These are phyloP conservation scores for Juncus effusus DNA, from an alignment of 176 grass and related monocot genomes.

Conservation along the genomic window DNA sequence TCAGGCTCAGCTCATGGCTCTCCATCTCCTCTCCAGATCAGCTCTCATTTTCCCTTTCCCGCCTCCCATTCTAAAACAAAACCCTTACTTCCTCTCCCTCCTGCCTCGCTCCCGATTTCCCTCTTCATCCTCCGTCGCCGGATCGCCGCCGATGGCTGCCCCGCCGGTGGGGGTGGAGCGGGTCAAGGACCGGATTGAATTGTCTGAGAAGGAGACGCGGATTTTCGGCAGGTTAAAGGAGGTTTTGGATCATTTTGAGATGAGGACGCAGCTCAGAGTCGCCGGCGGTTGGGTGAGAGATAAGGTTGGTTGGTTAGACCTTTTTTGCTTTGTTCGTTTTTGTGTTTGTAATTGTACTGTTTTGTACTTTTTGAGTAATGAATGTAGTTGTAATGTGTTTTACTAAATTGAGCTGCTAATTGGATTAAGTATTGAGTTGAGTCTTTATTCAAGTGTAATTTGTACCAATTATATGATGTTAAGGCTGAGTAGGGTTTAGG, in stretches of 20 bases:
- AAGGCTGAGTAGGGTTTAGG: too few relatives aligned
- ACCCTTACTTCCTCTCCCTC: background rate
- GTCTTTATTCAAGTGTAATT: too few relatives aligned
- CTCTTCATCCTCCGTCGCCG: conserved; percentile 7
- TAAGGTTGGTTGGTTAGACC: conserved; percentile 24
- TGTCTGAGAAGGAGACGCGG: conserved; percentile 61
- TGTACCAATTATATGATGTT: too few relatives aligned
- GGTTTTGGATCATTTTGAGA: conserved; percentile 70
- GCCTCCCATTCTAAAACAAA: conserved; percentile 3
- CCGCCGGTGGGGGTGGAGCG: conserved; percentile 7
- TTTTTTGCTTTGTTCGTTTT: too few relatives aligned
- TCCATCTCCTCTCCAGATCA: too few relatives aligned
- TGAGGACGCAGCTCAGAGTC: conserved; percentile 40
- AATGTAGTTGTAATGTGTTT: too few relatives aligned
- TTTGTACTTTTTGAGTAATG: too few relatives aligned
- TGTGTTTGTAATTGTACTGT: too few relatives aligned
- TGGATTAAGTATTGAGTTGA: too few relatives aligned
- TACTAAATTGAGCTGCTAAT: too few relatives aligned
- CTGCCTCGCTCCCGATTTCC: conserved; percentile 5
- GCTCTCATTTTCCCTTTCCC: conserved; percentile 10
- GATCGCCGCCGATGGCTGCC: background rate
- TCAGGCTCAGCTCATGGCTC: too few relatives aligned
- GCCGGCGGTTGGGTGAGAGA: conserved; percentile 51
- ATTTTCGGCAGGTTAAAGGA: conserved; percentile 73
- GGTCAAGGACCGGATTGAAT: conserved; percentile 60